Percentiles rank a stretch among this genome's conserved stretches.
Conservation (phyloP, 805 yeast genomes). For the Lachancea nothofagi region DNA sequence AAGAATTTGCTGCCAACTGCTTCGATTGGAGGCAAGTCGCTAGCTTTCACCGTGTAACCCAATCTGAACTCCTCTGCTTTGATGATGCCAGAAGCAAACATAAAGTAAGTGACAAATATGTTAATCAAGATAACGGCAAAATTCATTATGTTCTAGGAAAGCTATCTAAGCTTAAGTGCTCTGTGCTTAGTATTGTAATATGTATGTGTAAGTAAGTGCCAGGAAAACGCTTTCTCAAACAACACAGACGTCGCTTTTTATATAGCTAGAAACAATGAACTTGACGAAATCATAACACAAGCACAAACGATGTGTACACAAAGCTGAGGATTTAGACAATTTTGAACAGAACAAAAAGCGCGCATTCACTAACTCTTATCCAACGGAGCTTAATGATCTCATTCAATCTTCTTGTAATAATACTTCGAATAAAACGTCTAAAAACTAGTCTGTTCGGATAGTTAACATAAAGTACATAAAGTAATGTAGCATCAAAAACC, state of each 20-base stretch:
- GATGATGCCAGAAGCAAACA: slow-evolving; percentile 9
- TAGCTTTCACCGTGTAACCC: not conserved
- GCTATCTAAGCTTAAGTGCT: not conserved
- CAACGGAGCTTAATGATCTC: no score
- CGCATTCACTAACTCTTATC: no score
- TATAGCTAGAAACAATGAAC: no score
- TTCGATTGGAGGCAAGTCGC: slow-evolving; percentile 40
- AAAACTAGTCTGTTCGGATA: not conserved
- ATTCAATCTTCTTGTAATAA: no score
- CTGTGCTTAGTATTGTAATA: not conserved
- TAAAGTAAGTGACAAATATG: slow-evolving; percentile 5
- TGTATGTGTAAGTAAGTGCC: not conserved
- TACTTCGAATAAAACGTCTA: not conserved
- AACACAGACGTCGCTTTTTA: slow-evolving; percentile 1
- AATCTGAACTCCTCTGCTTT: slow-evolving; percentile 7
- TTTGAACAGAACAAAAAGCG: no score
- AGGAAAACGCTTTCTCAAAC: not conserved
- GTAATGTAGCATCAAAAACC: slow-evolving; percentile 2
- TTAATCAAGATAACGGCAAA: not conserved
- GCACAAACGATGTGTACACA: no score
- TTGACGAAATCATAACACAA: no score
- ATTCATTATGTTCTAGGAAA: slow-evolving; percentile 1
- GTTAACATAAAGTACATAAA: slow-evolving; percentile 6
- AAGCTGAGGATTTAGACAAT: no score
- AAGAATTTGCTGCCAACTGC: slow-evolving; percentile 73